These are phyloP conservation scores for Chaetomiaceae sp. DNA, from an alignment of 2,329 filamentous ascomycete species.

Conservation along the genomic window DNA sequence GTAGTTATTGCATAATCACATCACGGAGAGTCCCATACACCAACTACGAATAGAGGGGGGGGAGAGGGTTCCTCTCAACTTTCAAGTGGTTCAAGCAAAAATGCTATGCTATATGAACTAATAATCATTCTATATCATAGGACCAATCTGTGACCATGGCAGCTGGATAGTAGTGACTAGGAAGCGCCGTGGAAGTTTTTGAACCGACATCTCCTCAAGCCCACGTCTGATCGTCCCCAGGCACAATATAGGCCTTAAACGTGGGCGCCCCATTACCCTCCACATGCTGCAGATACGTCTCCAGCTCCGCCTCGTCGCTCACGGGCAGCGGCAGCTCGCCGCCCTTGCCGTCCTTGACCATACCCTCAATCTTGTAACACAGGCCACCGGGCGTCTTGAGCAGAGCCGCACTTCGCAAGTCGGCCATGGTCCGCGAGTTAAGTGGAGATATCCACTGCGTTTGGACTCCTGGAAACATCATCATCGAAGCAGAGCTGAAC, in stretches of 20 bases:
- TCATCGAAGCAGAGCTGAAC: conserved; percentile 59
- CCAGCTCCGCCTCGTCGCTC: conserved; percentile 66
- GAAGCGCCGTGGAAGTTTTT: too few relatives aligned
- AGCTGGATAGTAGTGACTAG: too few relatives aligned
- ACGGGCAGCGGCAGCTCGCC: conserved; percentile 61
- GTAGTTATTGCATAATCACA: too few relatives aligned
- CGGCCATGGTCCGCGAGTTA: conserved; percentile 51
- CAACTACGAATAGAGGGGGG: too few relatives aligned
- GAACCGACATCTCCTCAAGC: too few relatives aligned
- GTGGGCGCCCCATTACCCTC: conserved; percentile 40
- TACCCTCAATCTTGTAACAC: conserved; percentile 60
- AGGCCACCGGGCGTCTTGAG: conserved; percentile 57
- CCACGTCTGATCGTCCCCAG: conserved; percentile 8
- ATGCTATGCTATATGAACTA: too few relatives aligned
- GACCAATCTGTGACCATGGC: too few relatives aligned
- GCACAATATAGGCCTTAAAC: conserved; percentile 38
- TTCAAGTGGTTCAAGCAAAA: too few relatives aligned
- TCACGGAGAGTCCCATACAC: too few relatives aligned
- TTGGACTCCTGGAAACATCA: conserved; percentile 38
- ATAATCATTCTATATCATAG: too few relatives aligned
- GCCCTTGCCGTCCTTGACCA: conserved; percentile 56
- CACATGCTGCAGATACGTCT: conserved; percentile 65
- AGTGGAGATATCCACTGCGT: conserved; percentile 65
- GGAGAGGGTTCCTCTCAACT: too few relatives aligned
- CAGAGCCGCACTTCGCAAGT: conserved; percentile 58